Conservation (phyloP, 1,139 yeast species). For the Blastobotrys proliferans region DNA sequence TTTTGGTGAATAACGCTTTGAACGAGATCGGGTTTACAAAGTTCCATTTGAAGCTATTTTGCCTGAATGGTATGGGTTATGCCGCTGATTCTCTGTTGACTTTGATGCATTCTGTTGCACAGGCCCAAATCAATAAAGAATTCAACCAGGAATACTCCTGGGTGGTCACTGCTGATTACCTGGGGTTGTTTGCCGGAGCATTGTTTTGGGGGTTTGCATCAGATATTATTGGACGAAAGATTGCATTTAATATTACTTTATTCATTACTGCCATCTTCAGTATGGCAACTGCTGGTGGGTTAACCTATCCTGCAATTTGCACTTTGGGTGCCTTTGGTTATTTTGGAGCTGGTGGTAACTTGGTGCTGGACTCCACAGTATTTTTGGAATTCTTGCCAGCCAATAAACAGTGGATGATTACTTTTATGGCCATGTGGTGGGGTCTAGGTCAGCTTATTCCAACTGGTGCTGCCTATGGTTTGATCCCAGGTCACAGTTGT, state of each 20-base stretch:
- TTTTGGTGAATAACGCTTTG: slow-evolving; percentile 28
- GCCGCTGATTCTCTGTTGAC: slow-evolving; percentile 48
- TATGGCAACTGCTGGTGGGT: slow-evolving; percentile 50
- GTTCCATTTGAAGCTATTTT: slow-evolving; percentile 25
- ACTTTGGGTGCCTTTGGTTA: slow-evolving; percentile 46
- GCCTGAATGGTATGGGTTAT: slow-evolving; percentile 53
- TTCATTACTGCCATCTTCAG: slow-evolving; percentile 50
- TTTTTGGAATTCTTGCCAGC: slow-evolving; percentile 54
- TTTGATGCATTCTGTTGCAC: slow-evolving; percentile 41
- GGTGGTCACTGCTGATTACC: slow-evolving; percentile 41
- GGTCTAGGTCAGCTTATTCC: slow-evolving; percentile 59
- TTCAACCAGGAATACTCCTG: slow-evolving; percentile 29
- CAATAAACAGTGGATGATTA: slow-evolving; percentile 48
- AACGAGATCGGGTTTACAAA: slow-evolving; percentile 27
- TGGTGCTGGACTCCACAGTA: slow-evolving; percentile 55
- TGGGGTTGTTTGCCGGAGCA: slow-evolving; percentile 55
- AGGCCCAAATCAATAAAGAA: slow-evolving; percentile 27
- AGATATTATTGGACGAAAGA: slow-evolving; percentile 53
- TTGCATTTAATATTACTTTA: slow-evolving; percentile 52
- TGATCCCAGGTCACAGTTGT: slow-evolving; percentile 48
- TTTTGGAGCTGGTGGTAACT: slow-evolving; percentile 55
- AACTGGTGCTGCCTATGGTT: slow-evolving; percentile 51
- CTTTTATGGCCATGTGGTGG: slow-evolving; percentile 57
- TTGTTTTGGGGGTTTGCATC: slow-evolving; percentile 57
- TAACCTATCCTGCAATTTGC: slow-evolving; percentile 42